Conservation (phyloP, 225 moss, liverwort and hornwort genomes). For the Asterella californica region DNA sequence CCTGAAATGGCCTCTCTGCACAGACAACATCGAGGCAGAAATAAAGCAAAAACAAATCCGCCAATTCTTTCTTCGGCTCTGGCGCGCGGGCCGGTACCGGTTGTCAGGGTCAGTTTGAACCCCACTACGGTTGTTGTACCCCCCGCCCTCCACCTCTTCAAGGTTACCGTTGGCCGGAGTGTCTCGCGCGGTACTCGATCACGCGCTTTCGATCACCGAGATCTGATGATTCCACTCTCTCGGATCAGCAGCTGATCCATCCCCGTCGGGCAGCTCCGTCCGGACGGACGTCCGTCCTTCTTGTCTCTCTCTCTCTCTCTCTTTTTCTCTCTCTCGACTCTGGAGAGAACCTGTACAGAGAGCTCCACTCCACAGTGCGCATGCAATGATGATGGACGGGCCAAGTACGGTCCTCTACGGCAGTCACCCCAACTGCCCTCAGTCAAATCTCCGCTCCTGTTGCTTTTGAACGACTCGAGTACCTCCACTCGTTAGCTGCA, state of each 20-base stretch:
- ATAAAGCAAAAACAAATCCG: not conserved
- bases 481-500: not conserved
- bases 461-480: not conserved
- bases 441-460: not conserved
- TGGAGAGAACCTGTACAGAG: too few relatives aligned
- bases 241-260: not conserved
- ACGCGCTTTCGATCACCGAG: not conserved
- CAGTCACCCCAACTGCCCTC: not conserved
- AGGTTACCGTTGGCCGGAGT: not conserved
- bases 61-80: not conserved
- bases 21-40: not conserved
- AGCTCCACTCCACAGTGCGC: not conserved
- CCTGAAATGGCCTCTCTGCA: not conserved
- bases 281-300: too few relatives aligned
- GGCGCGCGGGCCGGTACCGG: not conserved
- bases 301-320: too few relatives aligned
- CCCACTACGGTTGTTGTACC: not conserved
- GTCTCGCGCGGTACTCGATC: not conserved
- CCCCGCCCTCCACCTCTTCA: too few relatives aligned
- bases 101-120: slow-evolving; percentile 2
- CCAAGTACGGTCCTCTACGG: not conserved
- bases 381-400: not conserved
- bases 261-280: not conserved
- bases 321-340: too few relatives aligned
- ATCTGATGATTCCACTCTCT: not conserved